A percentile compares a stretch with the other conserved stretches of the same genome.
These are phyloP conservation scores for Picea engelmannii DNA, from an alignment of 83 land plant genomes.

Conservation along the genomic window DNA sequence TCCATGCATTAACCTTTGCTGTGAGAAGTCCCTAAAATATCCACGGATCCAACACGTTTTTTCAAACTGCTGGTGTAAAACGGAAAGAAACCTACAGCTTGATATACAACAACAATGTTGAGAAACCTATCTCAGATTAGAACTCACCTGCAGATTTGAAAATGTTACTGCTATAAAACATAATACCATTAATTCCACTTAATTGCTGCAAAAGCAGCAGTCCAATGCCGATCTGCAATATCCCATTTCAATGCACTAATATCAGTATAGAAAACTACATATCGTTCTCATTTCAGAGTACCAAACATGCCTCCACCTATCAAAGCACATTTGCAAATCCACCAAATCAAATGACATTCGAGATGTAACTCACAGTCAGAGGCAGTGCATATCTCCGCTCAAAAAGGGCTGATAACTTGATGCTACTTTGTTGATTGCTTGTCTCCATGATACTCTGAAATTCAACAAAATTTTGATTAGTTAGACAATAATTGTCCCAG, in stretches of 20 bases:
- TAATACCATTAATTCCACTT: constrained; percentile 65
- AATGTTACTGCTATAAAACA: constrained; percentile 61
- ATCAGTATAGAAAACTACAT: background rate
- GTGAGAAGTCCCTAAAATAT: background rate
- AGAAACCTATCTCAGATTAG: background rate
- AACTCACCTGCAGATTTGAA: constrained; percentile 64
- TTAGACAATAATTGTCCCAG: no score
- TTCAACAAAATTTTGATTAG: background rate
- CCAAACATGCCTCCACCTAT: background rate
- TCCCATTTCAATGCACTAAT: background rate
- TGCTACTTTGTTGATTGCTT: constrained; percentile 4
- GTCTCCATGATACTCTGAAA: constrained; percentile 2
- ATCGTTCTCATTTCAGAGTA: background rate
- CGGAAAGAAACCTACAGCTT: background rate
- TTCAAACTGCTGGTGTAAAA: background rate
- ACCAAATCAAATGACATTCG: background rate
- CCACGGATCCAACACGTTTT: background rate
- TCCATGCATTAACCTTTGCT: background rate
- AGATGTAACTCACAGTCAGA: constrained; percentile 11
- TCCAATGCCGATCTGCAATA: constrained; percentile 66
- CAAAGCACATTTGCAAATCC: background rate
- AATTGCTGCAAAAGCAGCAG: constrained; percentile 62
- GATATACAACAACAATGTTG: background rate
- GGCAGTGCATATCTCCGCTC: constrained; percentile 15
- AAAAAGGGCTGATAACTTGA: constrained; percentile 1